Conservation (phyloP, 2,329 filamentous ascomycete species). For the Byssoonygena ceratinophila region DNA sequence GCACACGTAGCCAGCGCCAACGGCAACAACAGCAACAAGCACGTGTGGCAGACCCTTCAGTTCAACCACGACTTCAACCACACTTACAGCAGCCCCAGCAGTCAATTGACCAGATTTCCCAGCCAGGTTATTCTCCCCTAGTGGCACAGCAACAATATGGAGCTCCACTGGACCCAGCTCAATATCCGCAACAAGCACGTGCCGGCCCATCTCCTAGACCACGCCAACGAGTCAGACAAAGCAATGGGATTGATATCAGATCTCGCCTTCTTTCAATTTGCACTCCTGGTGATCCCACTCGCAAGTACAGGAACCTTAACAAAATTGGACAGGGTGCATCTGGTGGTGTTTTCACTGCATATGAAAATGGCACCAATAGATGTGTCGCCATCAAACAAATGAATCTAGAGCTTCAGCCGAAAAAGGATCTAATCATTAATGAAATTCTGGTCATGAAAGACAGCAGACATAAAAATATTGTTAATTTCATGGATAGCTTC, state of each 20-base stretch:
- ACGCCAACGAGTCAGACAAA: conserved; percentile 67
- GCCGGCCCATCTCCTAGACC: conserved; percentile 45
- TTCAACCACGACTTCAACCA: conserved; percentile 22
- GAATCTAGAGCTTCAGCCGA: conserved; percentile 96
- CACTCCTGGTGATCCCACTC: conserved; percentile 75
- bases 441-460: conserved; percentile 99
- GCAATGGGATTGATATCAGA: conserved; percentile 70
- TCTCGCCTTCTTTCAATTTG: conserved; percentile 79
- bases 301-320: conserved; percentile 73
- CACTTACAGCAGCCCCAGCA: conserved; percentile 37
- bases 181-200: conserved; percentile 27
- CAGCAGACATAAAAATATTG: conserved; percentile 94
- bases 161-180: conserved; percentile 16
- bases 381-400: conserved; percentile 99
- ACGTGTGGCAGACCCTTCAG: conserved; percentile 21
- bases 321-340: conserved; percentile 98
- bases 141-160: conserved; percentile 28
- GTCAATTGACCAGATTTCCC: conserved; percentile 26
- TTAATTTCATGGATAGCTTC: conserved; percentile 98
- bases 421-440: conserved; percentile 98
- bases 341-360: conserved; percentile 86
- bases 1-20: conserved; percentile 63
- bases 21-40: conserved; percentile 40
- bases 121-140: neutral
- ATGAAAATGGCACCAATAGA: conserved; percentile 70